phyloP scores from a whole-genome alignment of 2,329 filamentous ascomycete species.

The Colletotrichum tofieldiae region DNA sequence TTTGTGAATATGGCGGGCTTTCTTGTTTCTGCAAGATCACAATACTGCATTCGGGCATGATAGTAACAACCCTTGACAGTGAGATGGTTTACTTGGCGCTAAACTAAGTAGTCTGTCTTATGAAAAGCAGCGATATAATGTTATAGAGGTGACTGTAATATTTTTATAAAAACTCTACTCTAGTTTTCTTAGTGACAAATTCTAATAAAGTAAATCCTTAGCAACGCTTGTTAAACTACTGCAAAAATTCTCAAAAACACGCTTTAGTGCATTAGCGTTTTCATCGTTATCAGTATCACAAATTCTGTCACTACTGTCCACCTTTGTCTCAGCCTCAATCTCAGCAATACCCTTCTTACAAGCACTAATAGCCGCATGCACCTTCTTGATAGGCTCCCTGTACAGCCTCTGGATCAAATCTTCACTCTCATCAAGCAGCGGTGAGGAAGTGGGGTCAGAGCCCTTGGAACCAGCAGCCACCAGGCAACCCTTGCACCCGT shows the following conservation, averaged over 20 bases:
- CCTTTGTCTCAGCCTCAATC: not conserved
- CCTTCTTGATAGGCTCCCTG: not conserved
- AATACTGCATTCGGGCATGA: no score
- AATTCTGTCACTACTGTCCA: not conserved
- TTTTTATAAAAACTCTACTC: not conserved
- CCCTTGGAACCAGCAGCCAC: not conserved
- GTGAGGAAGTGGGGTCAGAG: not conserved
- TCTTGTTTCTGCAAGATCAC: no score
- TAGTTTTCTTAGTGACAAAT: no score
- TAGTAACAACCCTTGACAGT: no score
- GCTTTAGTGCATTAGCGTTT: not conserved
- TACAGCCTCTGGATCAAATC: constrained; percentile 13
- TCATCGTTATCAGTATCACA: constrained; percentile 5
- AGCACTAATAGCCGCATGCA: constrained; percentile 25
- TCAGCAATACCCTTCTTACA: constrained; percentile 8
- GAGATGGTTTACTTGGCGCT: no score
- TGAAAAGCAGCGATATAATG: no score
- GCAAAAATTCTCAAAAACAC: constrained; percentile 28
- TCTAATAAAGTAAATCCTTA: not conserved
- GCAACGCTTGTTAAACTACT: not conserved
- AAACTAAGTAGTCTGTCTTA: no score
- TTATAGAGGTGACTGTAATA: no score
- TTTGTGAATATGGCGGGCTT: no score
- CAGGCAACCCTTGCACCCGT: constrained; percentile 23
- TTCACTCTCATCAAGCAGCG: constrained; percentile 23